phyloP scores from a whole-genome alignment of 768 basidiomycete species.

The Lepiota brunneoincarnata region DNA sequence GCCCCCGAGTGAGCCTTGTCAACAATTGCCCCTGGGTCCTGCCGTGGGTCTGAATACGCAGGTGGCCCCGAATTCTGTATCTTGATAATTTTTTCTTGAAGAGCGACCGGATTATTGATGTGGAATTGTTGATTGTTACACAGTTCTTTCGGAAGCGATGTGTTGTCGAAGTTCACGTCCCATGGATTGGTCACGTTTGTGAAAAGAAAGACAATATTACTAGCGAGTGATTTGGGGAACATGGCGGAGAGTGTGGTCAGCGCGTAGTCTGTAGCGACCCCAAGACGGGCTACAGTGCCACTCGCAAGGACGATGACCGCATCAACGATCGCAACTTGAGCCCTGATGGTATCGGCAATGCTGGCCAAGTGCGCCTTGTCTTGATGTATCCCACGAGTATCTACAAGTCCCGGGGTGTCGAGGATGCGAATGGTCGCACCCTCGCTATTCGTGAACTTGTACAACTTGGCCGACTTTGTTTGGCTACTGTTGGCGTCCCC shows the following conservation, averaged over 20 bases:
- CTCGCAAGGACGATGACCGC: conserved; percentile 28
- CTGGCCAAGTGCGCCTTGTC: conserved; percentile 22
- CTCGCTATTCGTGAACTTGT: not conserved
- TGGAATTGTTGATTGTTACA: not conserved
- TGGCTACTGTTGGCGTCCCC: no score
- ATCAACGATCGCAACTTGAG: conserved; percentile 17
- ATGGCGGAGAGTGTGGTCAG: conserved; percentile 21
- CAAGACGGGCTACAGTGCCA: conserved; percentile 21
- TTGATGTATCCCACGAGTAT: conserved; percentile 24
- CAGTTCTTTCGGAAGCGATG: no score
- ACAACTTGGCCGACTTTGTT: no score
- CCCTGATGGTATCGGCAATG: conserved; percentile 22
- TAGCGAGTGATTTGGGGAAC: conserved; percentile 19
- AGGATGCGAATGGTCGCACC: conserved; percentile 17
- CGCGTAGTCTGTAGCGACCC: conserved; percentile 24
- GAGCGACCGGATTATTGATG: conserved; percentile 15
- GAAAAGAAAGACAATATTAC: conserved; percentile 24
- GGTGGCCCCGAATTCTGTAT: no score
- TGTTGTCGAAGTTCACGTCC: conserved; percentile 5
- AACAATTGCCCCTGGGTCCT: conserved; percentile 1
- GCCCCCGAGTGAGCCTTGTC: conserved; percentile 6
- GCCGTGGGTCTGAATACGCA: no score
- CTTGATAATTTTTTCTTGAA: no score
- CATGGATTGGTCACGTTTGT: conserved; percentile 17
- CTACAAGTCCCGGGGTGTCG: conserved; percentile 28